phyloP scores from a whole-genome alignment of 2,329 filamentous ascomycete species.

The Dactylellina parvicollis region DNA sequence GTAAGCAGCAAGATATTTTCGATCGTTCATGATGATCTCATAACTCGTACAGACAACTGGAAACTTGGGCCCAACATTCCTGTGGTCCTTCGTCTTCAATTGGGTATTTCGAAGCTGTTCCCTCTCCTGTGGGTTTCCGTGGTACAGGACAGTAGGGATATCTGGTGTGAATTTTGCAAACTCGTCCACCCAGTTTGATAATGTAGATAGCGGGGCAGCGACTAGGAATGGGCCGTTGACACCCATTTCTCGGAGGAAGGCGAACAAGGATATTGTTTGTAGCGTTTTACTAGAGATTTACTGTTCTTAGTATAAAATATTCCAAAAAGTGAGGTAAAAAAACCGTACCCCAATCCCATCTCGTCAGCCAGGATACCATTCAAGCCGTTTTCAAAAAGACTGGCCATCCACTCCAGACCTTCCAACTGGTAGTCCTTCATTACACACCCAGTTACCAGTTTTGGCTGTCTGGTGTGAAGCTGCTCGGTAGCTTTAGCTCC shows the following conservation, averaged over 20 bases:
- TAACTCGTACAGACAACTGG: slow-evolving; percentile 95
- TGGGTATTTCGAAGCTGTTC: slow-evolving; percentile 70
- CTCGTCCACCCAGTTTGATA: slow-evolving; percentile 96
- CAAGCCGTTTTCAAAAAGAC: slow-evolving; percentile 85
- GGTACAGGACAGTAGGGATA: slow-evolving; percentile 89
- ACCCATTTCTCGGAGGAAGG: slow-evolving; percentile 85
- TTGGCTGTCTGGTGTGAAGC: slow-evolving; percentile 80
- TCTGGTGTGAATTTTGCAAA: slow-evolving; percentile 73
- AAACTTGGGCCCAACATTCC: slow-evolving; percentile 75
- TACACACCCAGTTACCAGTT: slow-evolving; percentile 82
- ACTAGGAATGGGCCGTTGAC: slow-evolving; percentile 90
- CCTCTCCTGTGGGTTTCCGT: slow-evolving; percentile 82
- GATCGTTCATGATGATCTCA: slow-evolving; percentile 93
- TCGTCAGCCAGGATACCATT: slow-evolving; percentile 93
- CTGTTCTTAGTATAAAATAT: slow-evolving; percentile 28
- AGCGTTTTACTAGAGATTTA: slow-evolving; percentile 76
- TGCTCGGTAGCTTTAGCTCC: slow-evolving; percentile 70
- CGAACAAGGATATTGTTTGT: slow-evolving; percentile 87
- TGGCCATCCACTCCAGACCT: slow-evolving; percentile 89
- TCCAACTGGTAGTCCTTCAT: slow-evolving; percentile 97
- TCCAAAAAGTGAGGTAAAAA: background rate
- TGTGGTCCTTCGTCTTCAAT: slow-evolving; percentile 71
- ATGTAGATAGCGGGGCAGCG: slow-evolving; percentile 86
- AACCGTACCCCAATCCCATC: slow-evolving; percentile 80
- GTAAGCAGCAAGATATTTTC: slow-evolving; percentile 80